Conservation (phyloP, 306 rosid species). For the Ammopiptanthus mongolicus region DNA sequence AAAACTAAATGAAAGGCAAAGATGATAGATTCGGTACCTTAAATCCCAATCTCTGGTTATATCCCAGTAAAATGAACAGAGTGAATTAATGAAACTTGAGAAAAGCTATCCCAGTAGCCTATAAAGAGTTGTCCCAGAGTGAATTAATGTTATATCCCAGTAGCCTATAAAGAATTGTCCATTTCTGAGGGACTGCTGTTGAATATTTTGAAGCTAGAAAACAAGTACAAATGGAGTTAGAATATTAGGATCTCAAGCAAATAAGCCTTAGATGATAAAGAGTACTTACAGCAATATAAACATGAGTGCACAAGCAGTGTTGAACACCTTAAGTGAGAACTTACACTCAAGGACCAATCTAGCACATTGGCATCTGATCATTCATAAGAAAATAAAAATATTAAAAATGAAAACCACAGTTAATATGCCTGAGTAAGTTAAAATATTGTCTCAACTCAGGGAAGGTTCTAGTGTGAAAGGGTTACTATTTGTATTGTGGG, state of each 20-base stretch:
- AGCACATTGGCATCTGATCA: neutral
- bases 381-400: neutral
- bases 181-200: slow-evolving; percentile 78
- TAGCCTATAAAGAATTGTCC: too few relatives aligned
- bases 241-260: slow-evolving; percentile 3
- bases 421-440: neutral
- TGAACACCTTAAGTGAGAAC: neutral
- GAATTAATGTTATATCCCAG: too few relatives aligned
- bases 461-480: slow-evolving; percentile 31
- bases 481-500: slow-evolving; percentile 34
- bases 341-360: neutral
- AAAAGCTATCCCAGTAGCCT: slow-evolving; percentile 96
- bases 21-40: slow-evolving; percentile 48
- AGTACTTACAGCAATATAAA: neutral
- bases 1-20: slow-evolving; percentile 19
- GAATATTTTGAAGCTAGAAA: slow-evolving; percentile 92
- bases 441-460: too few relatives aligned
- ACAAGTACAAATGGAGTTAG: slow-evolving; percentile 36
- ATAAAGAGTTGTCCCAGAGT: slow-evolving; percentile 58
- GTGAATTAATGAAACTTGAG: slow-evolving; percentile 81
- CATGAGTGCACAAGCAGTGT: neutral
- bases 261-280: neutral
- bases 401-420: neutral
- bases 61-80: slow-evolving; percentile 98
- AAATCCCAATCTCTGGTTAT: slow-evolving; percentile 97